Conservation (phyloP, 106 monocot species). For the Dioscorea zingiberensis region DNA sequence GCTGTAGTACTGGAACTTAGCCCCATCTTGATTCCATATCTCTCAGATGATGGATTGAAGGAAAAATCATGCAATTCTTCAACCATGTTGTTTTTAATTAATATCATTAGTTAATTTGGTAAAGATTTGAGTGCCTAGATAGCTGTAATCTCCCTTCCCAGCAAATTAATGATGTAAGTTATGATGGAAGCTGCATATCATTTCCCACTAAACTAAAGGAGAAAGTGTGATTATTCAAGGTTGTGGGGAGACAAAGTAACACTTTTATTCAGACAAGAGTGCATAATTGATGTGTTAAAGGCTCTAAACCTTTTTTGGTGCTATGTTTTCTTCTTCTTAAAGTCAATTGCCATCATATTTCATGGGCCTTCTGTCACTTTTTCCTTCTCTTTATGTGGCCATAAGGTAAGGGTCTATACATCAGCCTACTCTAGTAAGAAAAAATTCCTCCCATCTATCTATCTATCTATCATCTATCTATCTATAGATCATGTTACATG, state of each 20-base stretch:
- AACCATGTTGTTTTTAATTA: no score
- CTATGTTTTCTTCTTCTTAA: background rate
- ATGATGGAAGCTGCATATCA: constrained; percentile 6
- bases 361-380: background rate
- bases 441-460: background rate
- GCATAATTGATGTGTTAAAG: background rate
- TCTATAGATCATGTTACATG: no score
- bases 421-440: background rate
- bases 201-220: constrained; percentile 12
- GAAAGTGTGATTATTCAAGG: constrained; percentile 1
- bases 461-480: no score
- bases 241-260: constrained; percentile 5
- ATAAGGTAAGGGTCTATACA: no score
- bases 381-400: background rate
- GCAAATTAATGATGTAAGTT: constrained; percentile 1
- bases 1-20: background rate
- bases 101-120: no score
- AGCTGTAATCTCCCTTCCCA: background rate
- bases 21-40: background rate
- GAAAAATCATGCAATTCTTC: background rate
- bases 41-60: background rate
- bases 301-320: background rate
- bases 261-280: constrained; percentile 1
- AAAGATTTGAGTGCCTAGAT: background rate
- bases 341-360: background rate